Evolutionary conservation across 1,284 basidiomycete species (phyloP).

Genomic region (Trametes hirsuta): DNA sequence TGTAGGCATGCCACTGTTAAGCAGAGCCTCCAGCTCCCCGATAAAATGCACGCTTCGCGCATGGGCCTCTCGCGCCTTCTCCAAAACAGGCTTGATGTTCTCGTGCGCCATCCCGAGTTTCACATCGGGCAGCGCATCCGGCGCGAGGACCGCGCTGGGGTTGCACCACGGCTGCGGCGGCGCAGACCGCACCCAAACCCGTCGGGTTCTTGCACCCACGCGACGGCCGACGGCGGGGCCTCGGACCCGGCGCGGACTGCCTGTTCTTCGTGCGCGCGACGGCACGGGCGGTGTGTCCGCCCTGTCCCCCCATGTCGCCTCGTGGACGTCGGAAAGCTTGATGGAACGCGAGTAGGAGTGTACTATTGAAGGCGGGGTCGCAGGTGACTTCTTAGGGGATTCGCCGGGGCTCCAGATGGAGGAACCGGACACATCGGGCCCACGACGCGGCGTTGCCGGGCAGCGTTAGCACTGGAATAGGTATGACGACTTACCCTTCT

Average conservation of each 20-base stretch:
- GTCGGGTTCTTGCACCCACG: slow-evolving; percentile 37
- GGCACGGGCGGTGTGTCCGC: slow-evolving; percentile 13
- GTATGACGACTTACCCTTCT: slow-evolving; percentile 51
- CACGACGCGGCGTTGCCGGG: slow-evolving; percentile 37
- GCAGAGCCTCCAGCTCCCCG: slow-evolving; percentile 56
- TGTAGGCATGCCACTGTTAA: slow-evolving; percentile 1
- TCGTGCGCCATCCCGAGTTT: slow-evolving; percentile 80
- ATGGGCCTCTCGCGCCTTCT: slow-evolving; percentile 78
- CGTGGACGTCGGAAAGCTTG: slow-evolving; percentile 64
- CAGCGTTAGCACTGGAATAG: slow-evolving; percentile 32
- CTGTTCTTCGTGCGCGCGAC: slow-evolving; percentile 30
- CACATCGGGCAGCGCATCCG: slow-evolving; percentile 39
- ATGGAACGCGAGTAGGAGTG: slow-evolving; percentile 42
- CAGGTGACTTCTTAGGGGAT: slow-evolving; percentile 27
- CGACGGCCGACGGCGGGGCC: slow-evolving; percentile 32
- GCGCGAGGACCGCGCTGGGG: slow-evolving; percentile 30
- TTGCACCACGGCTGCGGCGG: slow-evolving; percentile 46
- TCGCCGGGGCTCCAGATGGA: slow-evolving; percentile 44
- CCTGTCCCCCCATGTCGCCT: slow-evolving; percentile 31
- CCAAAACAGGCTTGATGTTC: slow-evolving; percentile 77
- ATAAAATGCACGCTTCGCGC: slow-evolving; percentile 67
- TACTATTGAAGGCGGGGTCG: slow-evolving; percentile 19
- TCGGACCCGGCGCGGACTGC: slow-evolving; percentile 31
- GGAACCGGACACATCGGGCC: slow-evolving; percentile 47
- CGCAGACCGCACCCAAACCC: slow-evolving; percentile 67